Conservation (phyloP, 768 basidiomycete genomes). For the Sporobolomyces pararoseus region DNA sequence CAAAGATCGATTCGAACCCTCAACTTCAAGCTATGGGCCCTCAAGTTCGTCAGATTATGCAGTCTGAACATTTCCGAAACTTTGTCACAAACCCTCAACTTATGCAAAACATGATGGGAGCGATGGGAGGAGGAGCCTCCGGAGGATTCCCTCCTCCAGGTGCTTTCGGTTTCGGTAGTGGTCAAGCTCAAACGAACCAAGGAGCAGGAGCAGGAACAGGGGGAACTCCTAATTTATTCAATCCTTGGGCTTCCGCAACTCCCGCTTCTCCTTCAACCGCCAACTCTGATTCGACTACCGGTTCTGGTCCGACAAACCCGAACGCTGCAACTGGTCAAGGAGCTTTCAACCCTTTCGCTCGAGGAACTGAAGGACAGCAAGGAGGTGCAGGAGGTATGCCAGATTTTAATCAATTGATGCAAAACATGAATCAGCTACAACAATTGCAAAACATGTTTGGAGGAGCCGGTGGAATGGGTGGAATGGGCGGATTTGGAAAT, state of each 20-base stretch:
- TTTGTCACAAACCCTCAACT: conserved; percentile 65
- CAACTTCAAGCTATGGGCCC: conserved; percentile 70
- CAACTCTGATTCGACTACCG: background rate
- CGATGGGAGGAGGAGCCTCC: conserved; percentile 46
- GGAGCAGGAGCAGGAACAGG: conserved; percentile 13
- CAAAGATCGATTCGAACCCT: conserved; percentile 77
- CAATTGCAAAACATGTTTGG: conserved; percentile 36
- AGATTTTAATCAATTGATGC: conserved; percentile 15
- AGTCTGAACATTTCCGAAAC: conserved; percentile 44
- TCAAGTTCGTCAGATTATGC: conserved; percentile 72
- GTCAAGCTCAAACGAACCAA: background rate
- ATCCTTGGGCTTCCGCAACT: conserved; percentile 28
- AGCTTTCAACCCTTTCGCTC: conserved; percentile 32
- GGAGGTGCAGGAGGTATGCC: conserved; percentile 17
- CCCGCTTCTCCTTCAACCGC: background rate
- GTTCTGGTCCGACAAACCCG: conserved; percentile 6
- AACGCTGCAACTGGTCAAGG: conserved; percentile 10
- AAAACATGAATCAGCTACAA: conserved; percentile 23
- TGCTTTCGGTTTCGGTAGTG: conserved; percentile 39
- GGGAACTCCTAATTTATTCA: conserved; percentile 19
- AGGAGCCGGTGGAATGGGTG: conserved; percentile 33
- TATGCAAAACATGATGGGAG: conserved; percentile 55
- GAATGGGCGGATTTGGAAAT: conserved; percentile 36
- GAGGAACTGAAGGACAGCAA: conserved; percentile 10
- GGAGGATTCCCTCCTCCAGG: conserved; percentile 39